Base-by-base conservation (phyloP, 2,329 filamentous ascomycete species). In the Penicillium sp. region DNA sequence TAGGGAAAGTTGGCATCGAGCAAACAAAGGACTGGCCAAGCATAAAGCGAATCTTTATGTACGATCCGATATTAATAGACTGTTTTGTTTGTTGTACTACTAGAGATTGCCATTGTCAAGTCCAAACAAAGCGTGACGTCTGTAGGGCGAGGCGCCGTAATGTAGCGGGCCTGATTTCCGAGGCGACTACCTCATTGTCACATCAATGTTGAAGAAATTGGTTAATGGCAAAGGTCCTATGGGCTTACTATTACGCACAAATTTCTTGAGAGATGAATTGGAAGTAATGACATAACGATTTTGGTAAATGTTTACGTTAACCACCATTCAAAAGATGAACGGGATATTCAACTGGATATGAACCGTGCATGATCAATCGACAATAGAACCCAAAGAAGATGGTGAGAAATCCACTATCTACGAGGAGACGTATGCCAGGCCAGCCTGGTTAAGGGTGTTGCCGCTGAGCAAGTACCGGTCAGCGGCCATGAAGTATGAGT, bases 401-500 rank as follows among this genome's bases (percentile, higher is more conserved):
- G 27, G 22, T 18, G 33, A 31, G 35, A 27, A 47, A 44, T 37
- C 34, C 16, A 18, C 34, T 29, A 16, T 41, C 18, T n/a, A 34
- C 6, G 27, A n/a, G 27, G 43, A 46, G 28, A 27, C 11, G 50
- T 72, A 72, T 22, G 59, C 56, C 41, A 64, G 27, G 18, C 70
- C 69, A 35, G 63, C 63, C 10, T 50, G 12, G 50, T 65, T 69
- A 48, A 69, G 49, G 3, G 38, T 37, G 28, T 34, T 49, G 3
- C 61, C 63, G 18, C 50, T 58, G 22, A 72, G 49, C 52, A 74
- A 53, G 39, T 63, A 64, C 10, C 65, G 66, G 19, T 71, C 62
- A 3, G 62, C 58, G 38, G 57, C 64, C 52, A 61, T 63, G 60
- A 72, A 76, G 61, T 73, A 76, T 2, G 73, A 66, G 53, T 76